Evolutionary conservation across 352 stramenopile species (phyloP), one percentile per base, ranked within the genome.

Genomic region (Phytophthora aleatoria): DNA sequence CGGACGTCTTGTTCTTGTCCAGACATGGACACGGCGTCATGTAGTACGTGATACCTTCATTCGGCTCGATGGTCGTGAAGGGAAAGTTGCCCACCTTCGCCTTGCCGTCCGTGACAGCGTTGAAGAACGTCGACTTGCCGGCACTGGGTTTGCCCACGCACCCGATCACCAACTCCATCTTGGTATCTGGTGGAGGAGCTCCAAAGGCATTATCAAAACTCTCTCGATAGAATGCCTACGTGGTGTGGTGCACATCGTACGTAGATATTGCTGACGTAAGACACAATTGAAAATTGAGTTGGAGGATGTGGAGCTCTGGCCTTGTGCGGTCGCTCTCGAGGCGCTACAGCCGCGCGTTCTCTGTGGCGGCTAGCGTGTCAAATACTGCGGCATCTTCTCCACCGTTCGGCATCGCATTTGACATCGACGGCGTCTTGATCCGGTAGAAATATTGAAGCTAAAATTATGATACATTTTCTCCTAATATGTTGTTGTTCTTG

Each of bases 341-440:
- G 15, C 50, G 44, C 44, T 56, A 38, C 15, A 45, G 20, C 13
- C 66, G 66, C 28, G 43, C 53, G 30, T 59, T 68, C 27, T 71
- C 58, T 28, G 48, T 57, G 6, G 39, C 20, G n/a, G 50, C 43
- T 9, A 31, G 30, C 12, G 11, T 31, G 24, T 47, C 27, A 1
- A 50, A 31, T 35, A 24, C 50, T 7, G 35, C 45, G 10, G 4
- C 13, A 1, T 47, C 33, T 30, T 11, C 45, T 41, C 69, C 73
- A 7, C 79, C 79, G 26, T 94, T 95, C 39, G 88, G 87, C 38
- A 88, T 97, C 39, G 91, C 89, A 5, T 97, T 97, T 62, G 91
- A 97, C 64, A 97, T 97, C 41, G 91, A 97, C 43, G 91, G 91
- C 55, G 91, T 97, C 11, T 75, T 97, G 39, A 90, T 97, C 49